Percentiles rank a stretch among this genome's conserved stretches.
Evolutionary conservation across 257 asterid genomes (phyloP).

Genomic region (Agastache rugosa): DNA sequence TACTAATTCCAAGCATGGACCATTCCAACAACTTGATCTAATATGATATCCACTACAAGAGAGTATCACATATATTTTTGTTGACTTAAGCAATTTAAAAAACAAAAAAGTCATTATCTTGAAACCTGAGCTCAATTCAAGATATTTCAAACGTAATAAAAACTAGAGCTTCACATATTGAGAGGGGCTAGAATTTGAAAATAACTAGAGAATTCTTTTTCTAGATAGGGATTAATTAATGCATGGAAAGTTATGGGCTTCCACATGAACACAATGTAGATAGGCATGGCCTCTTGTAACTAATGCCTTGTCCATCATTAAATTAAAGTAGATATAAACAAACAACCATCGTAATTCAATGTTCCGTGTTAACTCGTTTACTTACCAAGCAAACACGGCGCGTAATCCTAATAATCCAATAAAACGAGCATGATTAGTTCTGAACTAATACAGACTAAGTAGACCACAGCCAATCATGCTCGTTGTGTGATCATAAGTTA

Average conservation of each 20-base stretch:
- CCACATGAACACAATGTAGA: constrained; percentile 24
- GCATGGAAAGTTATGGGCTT: constrained; percentile 40
- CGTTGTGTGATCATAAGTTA: no score
- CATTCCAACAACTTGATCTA: no score
- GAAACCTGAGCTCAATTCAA: no score
- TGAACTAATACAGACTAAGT: no score
- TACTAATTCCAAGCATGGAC: no score
- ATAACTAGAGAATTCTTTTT: neutral
- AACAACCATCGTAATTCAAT: neutral
- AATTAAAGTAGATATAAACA: neutral
- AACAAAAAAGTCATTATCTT: no score
- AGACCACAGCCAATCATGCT: no score
- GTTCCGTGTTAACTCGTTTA: constrained; percentile 13
- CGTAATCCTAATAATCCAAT: no score
- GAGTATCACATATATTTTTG: no score
- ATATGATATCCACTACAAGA: no score
- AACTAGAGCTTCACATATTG: neutral
- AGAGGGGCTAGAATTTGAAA: neutral
- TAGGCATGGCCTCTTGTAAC: constrained; percentile 33
- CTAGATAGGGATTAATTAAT: constrained; percentile 15
- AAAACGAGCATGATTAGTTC: no score
- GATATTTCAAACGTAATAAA: neutral
- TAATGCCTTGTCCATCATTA: constrained; percentile 37
- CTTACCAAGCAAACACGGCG: constrained; percentile 4
- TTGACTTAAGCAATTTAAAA: no score